phyloP scores from a whole-genome alignment of 2,329 filamentous ascomycete genomes.

The Leptographium lundbergii region DNA sequence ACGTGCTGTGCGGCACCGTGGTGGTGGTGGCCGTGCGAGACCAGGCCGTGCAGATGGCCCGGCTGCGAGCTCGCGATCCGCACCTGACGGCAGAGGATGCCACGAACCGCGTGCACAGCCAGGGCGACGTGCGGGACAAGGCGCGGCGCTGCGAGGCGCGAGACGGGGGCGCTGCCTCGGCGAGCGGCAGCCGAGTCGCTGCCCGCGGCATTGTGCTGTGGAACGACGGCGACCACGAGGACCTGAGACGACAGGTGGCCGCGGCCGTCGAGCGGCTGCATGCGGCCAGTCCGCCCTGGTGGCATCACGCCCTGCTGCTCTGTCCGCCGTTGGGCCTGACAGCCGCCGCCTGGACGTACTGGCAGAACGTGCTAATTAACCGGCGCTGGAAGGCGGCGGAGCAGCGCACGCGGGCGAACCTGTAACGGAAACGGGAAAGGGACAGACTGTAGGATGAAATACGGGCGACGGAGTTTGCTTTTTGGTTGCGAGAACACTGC shows the following conservation, averaged over 20 bases:
- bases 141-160: conserved; percentile 60
- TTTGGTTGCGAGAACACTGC: not conserved
- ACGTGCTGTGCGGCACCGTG: conserved; percentile 72
- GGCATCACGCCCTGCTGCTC: conserved; percentile 55
- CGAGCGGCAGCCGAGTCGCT: conserved; percentile 41
- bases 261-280: conserved; percentile 52
- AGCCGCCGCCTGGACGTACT: conserved; percentile 58
- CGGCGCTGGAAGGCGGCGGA: conserved; percentile 54
- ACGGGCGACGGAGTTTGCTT: not conserved
- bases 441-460: not conserved
- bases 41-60: conserved; percentile 66
- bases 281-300: conserved; percentile 61
- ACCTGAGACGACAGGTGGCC: conserved; percentile 55
- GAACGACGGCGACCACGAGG: conserved; percentile 70
- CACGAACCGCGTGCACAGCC: conserved; percentile 71
- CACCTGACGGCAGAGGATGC: conserved; percentile 80
- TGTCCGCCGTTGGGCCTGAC: conserved; percentile 64
- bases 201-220: conserved; percentile 67
- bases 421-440: not conserved
- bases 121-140: conserved; percentile 78
- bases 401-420: conserved; percentile 25
- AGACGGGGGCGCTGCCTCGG: conserved; percentile 59
- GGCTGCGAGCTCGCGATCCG: conserved; percentile 61
- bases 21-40: conserved; percentile 79
- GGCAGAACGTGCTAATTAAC: conserved; percentile 59